Conservation (phyloP, 2,329 filamentous ascomycete species). For the Ilyonectria destructans region DNA sequence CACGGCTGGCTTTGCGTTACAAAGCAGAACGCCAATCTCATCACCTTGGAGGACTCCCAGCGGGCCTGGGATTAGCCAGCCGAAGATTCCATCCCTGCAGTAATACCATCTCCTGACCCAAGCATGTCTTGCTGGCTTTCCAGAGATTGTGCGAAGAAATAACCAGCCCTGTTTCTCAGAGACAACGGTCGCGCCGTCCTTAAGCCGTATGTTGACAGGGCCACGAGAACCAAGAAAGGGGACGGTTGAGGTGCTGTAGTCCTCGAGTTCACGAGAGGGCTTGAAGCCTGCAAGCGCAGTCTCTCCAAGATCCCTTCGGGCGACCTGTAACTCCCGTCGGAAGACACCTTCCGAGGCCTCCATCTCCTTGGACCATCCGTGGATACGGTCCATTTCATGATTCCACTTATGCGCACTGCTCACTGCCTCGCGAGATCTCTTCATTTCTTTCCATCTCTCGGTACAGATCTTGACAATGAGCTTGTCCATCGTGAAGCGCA, state of each 20-base stretch:
- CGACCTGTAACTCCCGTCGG: constrained; percentile 83
- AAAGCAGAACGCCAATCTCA: constrained; percentile 94
- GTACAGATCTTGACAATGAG: constrained; percentile 87
- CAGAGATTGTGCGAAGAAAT: constrained; percentile 84
- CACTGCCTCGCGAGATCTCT: constrained; percentile 77
- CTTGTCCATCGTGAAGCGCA: constrained; percentile 88
- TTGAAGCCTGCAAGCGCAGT: constrained; percentile 78
- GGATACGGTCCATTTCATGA: constrained; percentile 90
- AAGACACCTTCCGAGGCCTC: constrained; percentile 90
- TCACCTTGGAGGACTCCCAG: constrained; percentile 96
- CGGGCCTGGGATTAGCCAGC: constrained; percentile 88
- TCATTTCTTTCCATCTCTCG: constrained; percentile 92
- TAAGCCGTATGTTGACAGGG: constrained; percentile 75
- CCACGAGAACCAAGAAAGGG: constrained; percentile 84
- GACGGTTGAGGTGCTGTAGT: constrained; percentile 92
- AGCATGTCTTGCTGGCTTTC: constrained; percentile 90
- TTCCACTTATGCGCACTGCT: constrained; percentile 78
- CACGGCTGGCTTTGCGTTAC: constrained; percentile 91
- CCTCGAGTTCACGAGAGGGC: constrained; percentile 92
- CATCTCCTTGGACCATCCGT: constrained; percentile 96
- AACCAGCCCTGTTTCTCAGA: constrained; percentile 96
- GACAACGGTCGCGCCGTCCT: constrained; percentile 65
- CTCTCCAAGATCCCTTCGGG: constrained; percentile 87
- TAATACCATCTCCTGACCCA: constrained; percentile 98
- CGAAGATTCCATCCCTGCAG: constrained; percentile 95